These are phyloP conservation scores for Phytophthora pinifolia DNA, from an alignment of 352 stramenopile species.

Conservation along the genomic window DNA sequence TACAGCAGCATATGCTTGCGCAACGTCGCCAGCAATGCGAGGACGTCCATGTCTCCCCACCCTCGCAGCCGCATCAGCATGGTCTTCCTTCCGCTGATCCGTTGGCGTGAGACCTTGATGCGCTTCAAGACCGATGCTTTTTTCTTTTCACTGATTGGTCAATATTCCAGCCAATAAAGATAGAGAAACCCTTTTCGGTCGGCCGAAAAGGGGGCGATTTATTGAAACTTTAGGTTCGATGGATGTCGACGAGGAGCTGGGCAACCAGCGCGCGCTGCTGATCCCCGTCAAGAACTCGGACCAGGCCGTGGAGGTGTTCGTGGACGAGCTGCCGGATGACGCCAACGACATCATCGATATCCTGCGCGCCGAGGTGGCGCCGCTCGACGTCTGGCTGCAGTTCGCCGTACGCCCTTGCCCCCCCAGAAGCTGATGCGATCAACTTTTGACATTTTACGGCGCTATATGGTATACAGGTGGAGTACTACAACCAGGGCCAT, in stretches of 20 bases:
- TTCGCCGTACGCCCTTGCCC: constrained; percentile 68
- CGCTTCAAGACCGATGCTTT: neutral
- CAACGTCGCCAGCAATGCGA: constrained; percentile 51
- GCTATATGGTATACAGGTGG: constrained; percentile 46
- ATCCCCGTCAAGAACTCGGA: constrained; percentile 92
- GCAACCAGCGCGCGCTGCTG: constrained; percentile 70
- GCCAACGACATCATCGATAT: constrained; percentile 93
- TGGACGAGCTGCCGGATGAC: constrained; percentile 88
- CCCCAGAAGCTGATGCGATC: neutral
- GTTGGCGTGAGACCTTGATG: constrained; percentile 7
- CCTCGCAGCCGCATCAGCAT: constrained; percentile 37
- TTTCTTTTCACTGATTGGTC: neutral
- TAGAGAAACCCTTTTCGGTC: too few relatives aligned
- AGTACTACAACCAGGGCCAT: constrained; percentile 88
- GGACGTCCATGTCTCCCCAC: constrained; percentile 58
- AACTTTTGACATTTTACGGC: constrained; percentile 4
- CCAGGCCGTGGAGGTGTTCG: constrained; percentile 89
- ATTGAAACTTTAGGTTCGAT: constrained; percentile 7
- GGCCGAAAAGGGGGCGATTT: too few relatives aligned
- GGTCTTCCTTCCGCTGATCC: constrained; percentile 3
- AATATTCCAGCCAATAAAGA: neutral
- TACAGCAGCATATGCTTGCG: constrained; percentile 56
- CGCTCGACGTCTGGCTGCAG: constrained; percentile 90
- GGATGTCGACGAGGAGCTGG: constrained; percentile 37
- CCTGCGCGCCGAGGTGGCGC: constrained; percentile 87